Base-by-base conservation (phyloP, 108 stramenopile genomes). In the Nitzschia palea region DNA sequence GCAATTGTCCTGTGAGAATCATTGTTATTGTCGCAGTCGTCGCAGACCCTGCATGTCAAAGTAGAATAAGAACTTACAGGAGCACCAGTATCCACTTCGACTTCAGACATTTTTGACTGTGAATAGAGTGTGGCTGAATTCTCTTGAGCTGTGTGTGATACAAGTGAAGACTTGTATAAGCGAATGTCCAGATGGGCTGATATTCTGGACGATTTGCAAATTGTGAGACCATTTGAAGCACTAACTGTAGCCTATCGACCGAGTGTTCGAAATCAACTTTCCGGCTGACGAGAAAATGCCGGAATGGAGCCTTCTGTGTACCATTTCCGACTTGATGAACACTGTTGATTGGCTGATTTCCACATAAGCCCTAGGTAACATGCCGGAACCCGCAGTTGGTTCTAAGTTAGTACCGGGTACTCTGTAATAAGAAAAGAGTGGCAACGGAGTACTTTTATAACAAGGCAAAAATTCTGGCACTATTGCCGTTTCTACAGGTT, bases 51-150 rank as follows among this genome's bases (percentile, higher is more conserved):
- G 30, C 40, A 8, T 9, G 52, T 29, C 25, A 25, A 43, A 34
- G 33, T 17, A 26, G 15, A 44, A 20, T 27, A 9, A 31, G 6
- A 47, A 74, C 73, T 74, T 74, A 74, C 73, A 20, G 73, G 66
- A 61, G 65, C 73, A 44, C 73, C 73, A 14, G 58, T 55, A 22
- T 51, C 47, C 42, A 74, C 51, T 30, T 65, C 63, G 32, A 43
- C 28, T 62, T 65, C 71, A 64, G 61, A 20, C 55, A 73, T 59
- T 61, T 40, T 12, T 12, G 10, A 12, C 6, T 10, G 6, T 40
- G 12, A 12, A 40, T 10, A 40, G 6, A 40, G 12, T 40, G 10
- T 40, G 12, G 12, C 12, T 40, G 12, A 40, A 6, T 6, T 12
- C 37, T 10, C 37, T 10, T 40, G 37, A 40, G 12, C 12, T 40